Conservation (phyloP, 2,329 filamentous ascomycete genomes). For the Xylariaceae sp. region DNA sequence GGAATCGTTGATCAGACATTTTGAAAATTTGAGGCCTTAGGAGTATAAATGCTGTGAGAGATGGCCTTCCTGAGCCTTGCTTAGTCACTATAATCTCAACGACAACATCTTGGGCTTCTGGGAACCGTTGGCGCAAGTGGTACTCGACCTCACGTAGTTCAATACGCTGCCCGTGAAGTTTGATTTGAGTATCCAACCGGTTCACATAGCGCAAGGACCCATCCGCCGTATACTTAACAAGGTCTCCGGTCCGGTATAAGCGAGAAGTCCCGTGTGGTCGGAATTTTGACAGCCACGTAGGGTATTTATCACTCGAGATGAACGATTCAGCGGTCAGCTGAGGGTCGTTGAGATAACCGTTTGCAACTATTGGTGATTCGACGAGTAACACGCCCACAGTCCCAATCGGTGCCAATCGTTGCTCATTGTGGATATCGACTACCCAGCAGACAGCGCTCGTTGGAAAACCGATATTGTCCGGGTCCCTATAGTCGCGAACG, state of each 20-base stretch:
- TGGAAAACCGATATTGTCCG: slow-evolving; percentile 10
- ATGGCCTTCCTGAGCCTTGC: slow-evolving; percentile 9
- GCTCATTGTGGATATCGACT: slow-evolving; percentile 35
- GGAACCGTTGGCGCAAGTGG: slow-evolving; percentile 24
- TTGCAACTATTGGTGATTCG: slow-evolving; percentile 36
- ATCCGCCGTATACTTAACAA: slow-evolving; percentile 37
- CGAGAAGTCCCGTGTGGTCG: slow-evolving; percentile 45
- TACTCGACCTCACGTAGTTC: slow-evolving; percentile 44
- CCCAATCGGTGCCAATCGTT: slow-evolving; percentile 25
- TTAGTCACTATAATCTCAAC: slow-evolving; percentile 39
- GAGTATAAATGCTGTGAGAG: slow-evolving; percentile 5
- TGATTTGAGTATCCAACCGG: slow-evolving; percentile 45
- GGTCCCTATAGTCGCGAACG: neutral
- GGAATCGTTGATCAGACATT: slow-evolving; percentile 11
- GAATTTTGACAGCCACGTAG: slow-evolving; percentile 2
- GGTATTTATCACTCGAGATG: slow-evolving; percentile 37
- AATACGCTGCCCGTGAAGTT: slow-evolving; percentile 46
- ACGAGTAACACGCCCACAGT: slow-evolving; percentile 39
- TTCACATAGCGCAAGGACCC: slow-evolving; percentile 36
- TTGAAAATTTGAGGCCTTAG: neutral
- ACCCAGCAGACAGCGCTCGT: slow-evolving; percentile 32
- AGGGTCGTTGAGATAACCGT: slow-evolving; percentile 39
- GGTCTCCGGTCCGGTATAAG: slow-evolving; percentile 42
- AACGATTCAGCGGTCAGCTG: slow-evolving; percentile 35
- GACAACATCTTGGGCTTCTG: slow-evolving; percentile 37